These are phyloP conservation scores for Blastomyces emzantsi DNA, from an alignment of 2,329 filamentous ascomycete genomes.

Conservation along the genomic window DNA sequence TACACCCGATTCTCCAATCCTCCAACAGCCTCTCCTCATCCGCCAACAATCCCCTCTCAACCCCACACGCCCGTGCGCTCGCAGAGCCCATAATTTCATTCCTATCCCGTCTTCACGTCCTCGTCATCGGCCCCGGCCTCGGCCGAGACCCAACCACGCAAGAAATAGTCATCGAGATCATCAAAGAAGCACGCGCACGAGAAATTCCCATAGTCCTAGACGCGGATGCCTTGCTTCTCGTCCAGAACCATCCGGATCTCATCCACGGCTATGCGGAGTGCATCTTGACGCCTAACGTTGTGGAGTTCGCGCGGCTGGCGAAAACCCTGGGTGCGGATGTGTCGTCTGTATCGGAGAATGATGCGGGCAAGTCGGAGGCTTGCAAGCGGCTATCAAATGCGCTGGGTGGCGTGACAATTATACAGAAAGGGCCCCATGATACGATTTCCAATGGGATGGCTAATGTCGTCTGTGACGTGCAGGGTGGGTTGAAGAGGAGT, in stretches of 20 bases:
- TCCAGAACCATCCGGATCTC: slow-evolving; percentile 65
- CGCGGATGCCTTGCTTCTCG: slow-evolving; percentile 75
- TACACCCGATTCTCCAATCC: slow-evolving; percentile 90
- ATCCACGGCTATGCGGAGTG: slow-evolving; percentile 73
- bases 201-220: slow-evolving; percentile 77
- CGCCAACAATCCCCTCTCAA: slow-evolving; percentile 29
- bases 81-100: slow-evolving; percentile 64
- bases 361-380: slow-evolving; percentile 37
- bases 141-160: slow-evolving; percentile 88
- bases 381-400: slow-evolving; percentile 62
- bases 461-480: slow-evolving; percentile 66
- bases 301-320: slow-evolving; percentile 79
- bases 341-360: slow-evolving; percentile 22
- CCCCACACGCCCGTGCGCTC: slow-evolving; percentile 50
- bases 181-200: slow-evolving; percentile 64
- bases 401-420: slow-evolving; percentile 78
- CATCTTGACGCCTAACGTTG: slow-evolving; percentile 88
- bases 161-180: slow-evolving; percentile 68
- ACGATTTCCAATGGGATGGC: slow-evolving; percentile 69
- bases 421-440: slow-evolving; percentile 81
- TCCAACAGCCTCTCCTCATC: slow-evolving; percentile 44
- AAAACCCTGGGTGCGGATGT: slow-evolving; percentile 62
- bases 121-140: slow-evolving; percentile 87
- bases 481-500: slow-evolving; percentile 78
- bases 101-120: slow-evolving; percentile 77